Evolutionary conservation across 1,284 basidiomycete species (phyloP).

Genomic region (Takashimella koratensis): DNA sequence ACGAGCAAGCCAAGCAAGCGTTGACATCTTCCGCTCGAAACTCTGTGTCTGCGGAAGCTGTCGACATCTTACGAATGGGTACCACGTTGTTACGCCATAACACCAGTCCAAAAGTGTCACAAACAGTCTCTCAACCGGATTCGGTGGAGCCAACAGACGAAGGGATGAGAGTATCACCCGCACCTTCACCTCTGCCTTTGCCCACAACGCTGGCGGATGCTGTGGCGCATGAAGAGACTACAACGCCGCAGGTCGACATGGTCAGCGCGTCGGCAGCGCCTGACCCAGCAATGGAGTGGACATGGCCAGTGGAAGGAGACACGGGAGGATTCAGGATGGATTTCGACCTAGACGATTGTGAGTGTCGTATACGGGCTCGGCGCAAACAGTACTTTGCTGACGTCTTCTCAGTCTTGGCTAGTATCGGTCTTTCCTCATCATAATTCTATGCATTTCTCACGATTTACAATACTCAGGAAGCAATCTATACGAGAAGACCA

Average conservation of each 20-base stretch:
- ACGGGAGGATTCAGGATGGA: neutral
- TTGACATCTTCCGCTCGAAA: neutral
- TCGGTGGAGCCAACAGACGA: neutral
- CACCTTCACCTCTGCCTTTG: neutral
- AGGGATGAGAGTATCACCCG: neutral
- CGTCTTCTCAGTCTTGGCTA: neutral
- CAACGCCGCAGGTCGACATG: neutral
- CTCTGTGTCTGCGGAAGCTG: neutral
- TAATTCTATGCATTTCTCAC: neutral
- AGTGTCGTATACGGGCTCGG: no score
- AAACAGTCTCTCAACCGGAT: neutral
- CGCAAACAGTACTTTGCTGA: no score
- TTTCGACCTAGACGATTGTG: conserved; percentile 3
- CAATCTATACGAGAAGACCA: no score
- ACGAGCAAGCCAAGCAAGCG: neutral
- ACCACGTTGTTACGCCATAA: neutral
- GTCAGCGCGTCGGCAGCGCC: neutral
- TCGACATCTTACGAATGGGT: neutral
- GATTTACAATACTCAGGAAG: no score
- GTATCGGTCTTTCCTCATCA: neutral
- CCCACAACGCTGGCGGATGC: conserved; percentile 3
- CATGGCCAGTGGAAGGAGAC: neutral
- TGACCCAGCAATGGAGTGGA: neutral
- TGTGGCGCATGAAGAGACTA: neutral
- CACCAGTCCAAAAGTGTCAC: neutral